These are phyloP conservation scores for Cercospora janseana DNA, from an alignment of 2,329 filamentous ascomycete genomes.

Conservation along the genomic window DNA sequence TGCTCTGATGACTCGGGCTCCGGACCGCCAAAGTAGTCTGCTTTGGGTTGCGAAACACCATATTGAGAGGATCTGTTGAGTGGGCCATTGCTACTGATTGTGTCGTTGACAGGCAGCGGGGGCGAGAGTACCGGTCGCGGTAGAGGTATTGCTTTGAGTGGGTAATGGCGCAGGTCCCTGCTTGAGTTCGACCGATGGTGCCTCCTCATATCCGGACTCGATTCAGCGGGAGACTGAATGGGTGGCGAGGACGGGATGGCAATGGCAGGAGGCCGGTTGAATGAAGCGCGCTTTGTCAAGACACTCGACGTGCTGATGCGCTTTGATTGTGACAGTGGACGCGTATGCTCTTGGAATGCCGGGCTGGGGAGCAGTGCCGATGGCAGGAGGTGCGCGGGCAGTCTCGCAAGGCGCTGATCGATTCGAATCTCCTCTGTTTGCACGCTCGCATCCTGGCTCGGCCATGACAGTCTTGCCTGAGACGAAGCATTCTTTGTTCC, in stretches of 20 bases:
- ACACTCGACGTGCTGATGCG: conserved; percentile 24
- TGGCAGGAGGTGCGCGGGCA: conserved; percentile 76
- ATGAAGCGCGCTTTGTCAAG: conserved; percentile 23
- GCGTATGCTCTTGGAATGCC: conserved; percentile 34
- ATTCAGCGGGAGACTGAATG: conserved; percentile 30
- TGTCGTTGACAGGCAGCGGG: conserved; percentile 28
- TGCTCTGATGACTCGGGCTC: conserved; percentile 28
- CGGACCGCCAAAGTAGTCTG: conserved; percentile 23
- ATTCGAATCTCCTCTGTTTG: conserved; percentile 92
- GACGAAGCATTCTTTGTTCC: conserved; percentile 77
- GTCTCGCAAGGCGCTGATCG: conserved; percentile 70
- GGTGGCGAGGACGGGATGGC: conserved; percentile 28
- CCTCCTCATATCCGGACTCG: conserved; percentile 28
- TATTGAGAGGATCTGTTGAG: conserved; percentile 38
- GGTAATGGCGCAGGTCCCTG: conserved; percentile 32
- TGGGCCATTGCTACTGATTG: conserved; percentile 31
- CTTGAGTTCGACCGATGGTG: conserved; percentile 25
- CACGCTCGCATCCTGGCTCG: conserved; percentile 58
- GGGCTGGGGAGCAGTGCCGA: conserved; percentile 65
- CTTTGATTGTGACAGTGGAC: conserved; percentile 15
- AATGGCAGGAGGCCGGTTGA: conserved; percentile 18
- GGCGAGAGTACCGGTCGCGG: conserved; percentile 36
- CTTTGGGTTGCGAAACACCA: conserved; percentile 33
- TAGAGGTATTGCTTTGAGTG: conserved; percentile 36
- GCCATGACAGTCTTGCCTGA: conserved; percentile 64